phyloP scores from a whole-genome alignment of 768 basidiomycete genomes.

The Auricularia sp. region DNA sequence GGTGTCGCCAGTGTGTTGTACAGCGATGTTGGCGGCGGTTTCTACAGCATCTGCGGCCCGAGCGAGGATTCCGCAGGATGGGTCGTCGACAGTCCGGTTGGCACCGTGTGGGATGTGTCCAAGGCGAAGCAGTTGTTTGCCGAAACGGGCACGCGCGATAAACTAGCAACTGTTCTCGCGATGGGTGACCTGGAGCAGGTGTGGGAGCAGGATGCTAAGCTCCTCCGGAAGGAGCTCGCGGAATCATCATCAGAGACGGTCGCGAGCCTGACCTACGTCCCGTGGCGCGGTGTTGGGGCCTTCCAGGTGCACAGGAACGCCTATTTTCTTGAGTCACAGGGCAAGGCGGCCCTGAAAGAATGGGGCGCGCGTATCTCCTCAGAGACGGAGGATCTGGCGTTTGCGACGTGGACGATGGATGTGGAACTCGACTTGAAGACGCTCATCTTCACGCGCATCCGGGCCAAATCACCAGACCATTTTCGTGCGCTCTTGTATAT shows the following conservation, averaged over 20 bases:
- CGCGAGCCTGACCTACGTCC: constrained; percentile 29
- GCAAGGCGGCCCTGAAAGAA: background rate
- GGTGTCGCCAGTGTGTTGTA: constrained; percentile 41
- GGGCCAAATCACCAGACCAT: too few relatives aligned
- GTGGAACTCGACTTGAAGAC: background rate
- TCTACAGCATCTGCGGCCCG: constrained; percentile 36
- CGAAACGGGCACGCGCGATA: background rate
- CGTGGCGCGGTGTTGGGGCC: constrained; percentile 37
- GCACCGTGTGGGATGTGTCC: constrained; percentile 31
- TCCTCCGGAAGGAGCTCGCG: constrained; percentile 21
- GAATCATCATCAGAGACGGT: constrained; percentile 13
- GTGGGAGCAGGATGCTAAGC: constrained; percentile 30
- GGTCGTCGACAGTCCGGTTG: constrained; percentile 26
- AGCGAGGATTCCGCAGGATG: constrained; percentile 30
- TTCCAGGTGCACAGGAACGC: constrained; percentile 17
- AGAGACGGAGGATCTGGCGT: too few relatives aligned
- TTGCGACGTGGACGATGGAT: too few relatives aligned
- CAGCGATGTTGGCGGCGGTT: constrained; percentile 39
- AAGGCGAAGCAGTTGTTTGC: background rate
- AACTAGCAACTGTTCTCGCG: constrained; percentile 22
- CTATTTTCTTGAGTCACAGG: constrained; percentile 6
- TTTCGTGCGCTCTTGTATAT: too few relatives aligned
- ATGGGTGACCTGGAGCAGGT: constrained; percentile 25
- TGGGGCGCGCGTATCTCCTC: too few relatives aligned
- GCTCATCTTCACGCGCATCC: too few relatives aligned